phyloP scores from a whole-genome alignment of 2,329 filamentous ascomycete genomes.

The Alternaria solani region DNA sequence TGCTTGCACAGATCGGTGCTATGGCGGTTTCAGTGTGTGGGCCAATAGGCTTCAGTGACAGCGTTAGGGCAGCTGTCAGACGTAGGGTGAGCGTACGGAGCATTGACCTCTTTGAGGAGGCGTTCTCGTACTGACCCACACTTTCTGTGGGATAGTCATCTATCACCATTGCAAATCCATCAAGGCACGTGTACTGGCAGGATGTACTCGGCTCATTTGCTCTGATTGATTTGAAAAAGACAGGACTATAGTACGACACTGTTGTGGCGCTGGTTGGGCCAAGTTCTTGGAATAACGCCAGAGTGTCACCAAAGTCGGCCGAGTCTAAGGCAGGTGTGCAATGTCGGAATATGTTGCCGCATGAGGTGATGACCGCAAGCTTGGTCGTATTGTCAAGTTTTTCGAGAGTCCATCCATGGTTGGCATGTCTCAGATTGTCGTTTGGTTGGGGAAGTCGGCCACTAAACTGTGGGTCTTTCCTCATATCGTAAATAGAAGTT shows the following conservation, averaged over 20 bases:
- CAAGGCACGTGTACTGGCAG: neutral
- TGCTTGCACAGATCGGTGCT: conserved; percentile 78
- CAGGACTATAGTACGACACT: neutral
- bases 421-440: neutral
- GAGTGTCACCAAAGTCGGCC: neutral
- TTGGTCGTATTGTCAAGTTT: neutral
- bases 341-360: neutral
- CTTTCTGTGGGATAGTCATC: neutral
- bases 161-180: neutral
- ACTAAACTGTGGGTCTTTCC: neutral
- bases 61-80: conserved; percentile 72
- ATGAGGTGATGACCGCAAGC: neutral
- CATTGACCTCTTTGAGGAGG: conserved; percentile 79
- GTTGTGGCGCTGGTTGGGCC: neutral
- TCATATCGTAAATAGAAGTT: neutral
- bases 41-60: conserved; percentile 73
- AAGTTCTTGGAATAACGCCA: neutral
- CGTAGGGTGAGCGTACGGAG: conserved; percentile 67
- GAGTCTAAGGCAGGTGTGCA: neutral
- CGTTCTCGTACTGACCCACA: conserved; percentile 65
- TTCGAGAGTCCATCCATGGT: neutral
- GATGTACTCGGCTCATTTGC: neutral
- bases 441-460: neutral
- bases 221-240: neutral
- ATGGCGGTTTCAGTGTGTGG: conserved; percentile 86